These are phyloP conservation scores for Centrapalus pauciflorus DNA, from an alignment of 129 eudicot species.

Conservation along the genomic window DNA sequence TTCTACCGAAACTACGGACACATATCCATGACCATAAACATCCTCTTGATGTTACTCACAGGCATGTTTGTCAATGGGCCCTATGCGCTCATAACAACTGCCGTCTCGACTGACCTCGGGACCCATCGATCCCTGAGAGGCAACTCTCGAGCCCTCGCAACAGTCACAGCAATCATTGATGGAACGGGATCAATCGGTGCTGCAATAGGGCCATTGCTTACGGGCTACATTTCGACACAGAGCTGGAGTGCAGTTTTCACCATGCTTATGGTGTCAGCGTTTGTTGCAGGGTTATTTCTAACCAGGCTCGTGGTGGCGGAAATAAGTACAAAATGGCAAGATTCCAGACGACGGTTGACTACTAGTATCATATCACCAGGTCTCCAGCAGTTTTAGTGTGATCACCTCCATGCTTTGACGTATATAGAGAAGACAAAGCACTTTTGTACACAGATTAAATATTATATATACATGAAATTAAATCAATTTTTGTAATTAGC, in stretches of 20 bases:
- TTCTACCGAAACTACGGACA: constrained; percentile 77
- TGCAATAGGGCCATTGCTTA: constrained; percentile 85
- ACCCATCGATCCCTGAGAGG: constrained; percentile 86
- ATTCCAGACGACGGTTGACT: constrained; percentile 22
- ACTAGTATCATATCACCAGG: constrained; percentile 12
- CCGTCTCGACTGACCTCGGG: constrained; percentile 96
- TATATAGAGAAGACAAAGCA: background rate
- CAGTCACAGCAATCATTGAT: constrained; percentile 89
- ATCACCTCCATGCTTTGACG: background rate
- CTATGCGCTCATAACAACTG: constrained; percentile 94
- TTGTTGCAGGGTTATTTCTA: constrained; percentile 80
- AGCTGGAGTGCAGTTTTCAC: constrained; percentile 85
- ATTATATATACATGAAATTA: constrained; percentile 7
- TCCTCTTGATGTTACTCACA: constrained; percentile 60
- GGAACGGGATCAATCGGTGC: constrained; percentile 98
- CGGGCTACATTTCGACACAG: constrained; percentile 68
- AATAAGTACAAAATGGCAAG: constrained; percentile 54
- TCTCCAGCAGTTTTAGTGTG: constrained; percentile 36
- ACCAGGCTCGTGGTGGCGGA: constrained; percentile 76
- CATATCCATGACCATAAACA: constrained; percentile 55
- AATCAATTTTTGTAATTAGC: constrained; percentile 11
- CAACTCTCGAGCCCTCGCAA: constrained; percentile 84
- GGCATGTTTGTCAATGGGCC: constrained; percentile 97
- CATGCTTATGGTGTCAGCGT: constrained; percentile 76
- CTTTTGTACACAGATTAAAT: constrained; percentile 12